These are phyloP conservation scores for Hordeum vulgare DNA, from an alignment of 176 grass and related monocot genomes.

Conservation along the genomic window MorexV3_pseudomolecules_assembly NC_058522.1:568374453-568374952, in stretches of 20 bases:
- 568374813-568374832: not conserved
- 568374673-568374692: slow-evolving; percentile 2
- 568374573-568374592: slow-evolving; percentile 66
- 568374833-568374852: not conserved
- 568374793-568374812: not conserved
- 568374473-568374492: not conserved
- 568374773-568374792: slow-evolving; percentile 11
- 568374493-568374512: slow-evolving; percentile 43
- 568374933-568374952: slow-evolving; percentile 26
- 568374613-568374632: slow-evolving; percentile 68
- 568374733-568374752: slow-evolving; percentile 45
- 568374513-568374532: slow-evolving; percentile 60
- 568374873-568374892: slow-evolving; percentile 88
- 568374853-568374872: slow-evolving; percentile 77
- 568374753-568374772: slow-evolving; percentile 58
- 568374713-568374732: slow-evolving; percentile 71
- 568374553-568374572: slow-evolving; percentile 74
- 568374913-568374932: slow-evolving; percentile 6
- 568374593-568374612: slow-evolving; percentile 62
- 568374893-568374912: slow-evolving; percentile 71
- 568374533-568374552: slow-evolving; percentile 61
- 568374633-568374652: not conserved
- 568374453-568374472: not conserved
- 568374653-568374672: not conserved
- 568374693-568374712: slow-evolving; percentile 46